A percentile compares a stretch with the other conserved stretches of the same genome.
Conservation (phyloP, 2,329 filamentous ascomycete species). For the Phialophora expanda region DNA sequence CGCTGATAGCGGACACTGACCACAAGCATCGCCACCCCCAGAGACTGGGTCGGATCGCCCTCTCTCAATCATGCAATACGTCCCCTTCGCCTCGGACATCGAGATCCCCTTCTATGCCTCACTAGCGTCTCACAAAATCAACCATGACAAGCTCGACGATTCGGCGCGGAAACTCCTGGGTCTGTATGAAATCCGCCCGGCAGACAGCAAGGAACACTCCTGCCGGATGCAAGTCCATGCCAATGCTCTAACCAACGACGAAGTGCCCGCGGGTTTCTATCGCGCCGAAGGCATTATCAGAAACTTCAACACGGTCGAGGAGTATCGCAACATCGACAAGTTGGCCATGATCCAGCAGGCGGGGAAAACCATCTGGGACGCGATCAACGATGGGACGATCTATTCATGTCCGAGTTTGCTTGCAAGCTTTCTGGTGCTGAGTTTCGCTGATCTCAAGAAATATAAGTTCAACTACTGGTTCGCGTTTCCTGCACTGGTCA, state of each 20-base stretch:
- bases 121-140: slow-evolving; percentile 90
- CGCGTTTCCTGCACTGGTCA: slow-evolving; percentile 90
- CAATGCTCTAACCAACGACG: slow-evolving; percentile 79
- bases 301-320: slow-evolving; percentile 95
- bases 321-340: slow-evolving; percentile 86
- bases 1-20: background rate
- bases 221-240: slow-evolving; percentile 90
- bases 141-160: slow-evolving; percentile 95
- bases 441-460: slow-evolving; percentile 94
- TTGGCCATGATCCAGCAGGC: slow-evolving; percentile 75
- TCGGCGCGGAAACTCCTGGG: slow-evolving; percentile 85
- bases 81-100: slow-evolving; percentile 90
- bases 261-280: slow-evolving; percentile 74
- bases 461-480: slow-evolving; percentile 99
- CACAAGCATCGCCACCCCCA: background rate
- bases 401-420: slow-evolving; percentile 93
- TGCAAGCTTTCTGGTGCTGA: slow-evolving; percentile 85
- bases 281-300: slow-evolving; percentile 92
- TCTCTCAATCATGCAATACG: slow-evolving; percentile 68
- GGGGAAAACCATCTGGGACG: slow-evolving; percentile 93
- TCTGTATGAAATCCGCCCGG: slow-evolving; percentile 80
- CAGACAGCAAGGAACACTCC: slow-evolving; percentile 73
- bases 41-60: background rate
- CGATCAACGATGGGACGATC: slow-evolving; percentile 93
- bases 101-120: slow-evolving; percentile 94